Percentiles rank a stretch among this genome's conserved stretches.
These are phyloP conservation scores for Quercus variabilis DNA, from an alignment of 306 rosid species.

Conservation along the genomic window DNA sequence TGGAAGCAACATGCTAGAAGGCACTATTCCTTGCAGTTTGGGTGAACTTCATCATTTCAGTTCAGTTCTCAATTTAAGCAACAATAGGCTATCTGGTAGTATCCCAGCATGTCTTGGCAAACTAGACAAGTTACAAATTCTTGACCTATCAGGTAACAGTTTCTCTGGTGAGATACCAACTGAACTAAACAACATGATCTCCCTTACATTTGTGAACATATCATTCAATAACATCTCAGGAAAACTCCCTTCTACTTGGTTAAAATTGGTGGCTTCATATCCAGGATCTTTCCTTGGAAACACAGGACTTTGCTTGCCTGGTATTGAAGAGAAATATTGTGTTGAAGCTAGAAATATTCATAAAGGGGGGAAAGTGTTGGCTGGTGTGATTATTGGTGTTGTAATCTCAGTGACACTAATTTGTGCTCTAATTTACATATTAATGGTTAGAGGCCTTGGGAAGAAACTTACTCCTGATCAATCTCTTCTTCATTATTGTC, in stretches of 20 bases:
- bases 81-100: slow-evolving; percentile 16
- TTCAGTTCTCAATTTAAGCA: slow-evolving; percentile 17
- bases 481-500: slow-evolving; percentile 13
- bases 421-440: slow-evolving; percentile 1
- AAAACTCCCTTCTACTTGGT: slow-evolving; percentile 20
- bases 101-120: slow-evolving; percentile 18
- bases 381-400: slow-evolving; percentile 12
- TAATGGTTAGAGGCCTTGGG: slow-evolving; percentile 7
- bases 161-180: slow-evolving; percentile 15
- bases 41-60: slow-evolving; percentile 5
- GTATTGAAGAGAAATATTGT: slow-evolving; percentile 9
- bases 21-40: slow-evolving; percentile 18
- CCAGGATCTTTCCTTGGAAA: slow-evolving; percentile 20
- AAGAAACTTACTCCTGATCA: slow-evolving; percentile 3
- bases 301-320: slow-evolving; percentile 12
- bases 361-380: neutral
- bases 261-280: slow-evolving; percentile 14
- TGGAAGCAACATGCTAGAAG: slow-evolving; percentile 14
- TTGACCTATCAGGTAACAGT: slow-evolving; percentile 13
- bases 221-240: slow-evolving; percentile 15
- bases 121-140: slow-evolving; percentile 15
- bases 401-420: slow-evolving; percentile 22
- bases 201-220: slow-evolving; percentile 19
- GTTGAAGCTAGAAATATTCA: neutral
- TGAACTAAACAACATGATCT: slow-evolving; percentile 18